These are phyloP conservation scores for Penicillium sp. DNA, from an alignment of 2,329 filamentous ascomycete genomes.

Conservation along the genomic window DNA sequence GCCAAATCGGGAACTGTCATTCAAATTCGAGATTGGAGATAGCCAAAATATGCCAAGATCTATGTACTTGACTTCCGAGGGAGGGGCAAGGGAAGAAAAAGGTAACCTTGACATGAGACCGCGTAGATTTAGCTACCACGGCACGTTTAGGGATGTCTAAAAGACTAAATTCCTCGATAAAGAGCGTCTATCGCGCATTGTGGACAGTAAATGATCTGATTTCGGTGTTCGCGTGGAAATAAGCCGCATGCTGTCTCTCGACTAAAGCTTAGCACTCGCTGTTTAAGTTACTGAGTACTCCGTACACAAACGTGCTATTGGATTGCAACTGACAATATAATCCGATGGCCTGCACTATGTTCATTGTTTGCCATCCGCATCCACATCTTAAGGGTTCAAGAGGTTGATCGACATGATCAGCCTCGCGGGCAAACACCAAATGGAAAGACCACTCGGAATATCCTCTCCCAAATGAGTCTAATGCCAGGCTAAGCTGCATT, in stretches of 20 bases:
- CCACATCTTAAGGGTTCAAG: conserved; percentile 1
- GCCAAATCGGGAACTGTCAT: conserved; percentile 15
- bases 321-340: conserved; percentile 2
- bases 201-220: conserved; percentile 2
- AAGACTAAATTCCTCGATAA: conserved; percentile 10
- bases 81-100: conserved; percentile 4
- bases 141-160: conserved; percentile 7
- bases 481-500: conserved; percentile 9
- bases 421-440: conserved; percentile 12
- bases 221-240: neutral
- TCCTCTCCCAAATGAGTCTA: conserved; percentile 10
- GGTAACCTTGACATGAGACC: conserved; percentile 3
- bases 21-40: conserved; percentile 4
- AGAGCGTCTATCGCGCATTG: conserved; percentile 23
- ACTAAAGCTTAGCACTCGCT: neutral
- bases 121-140: neutral
- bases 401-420: conserved; percentile 22
- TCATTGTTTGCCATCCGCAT: conserved; percentile 11
- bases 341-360: conserved; percentile 2
- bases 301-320: neutral
- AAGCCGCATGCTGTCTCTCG: neutral
- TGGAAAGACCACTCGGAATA: conserved; percentile 2
- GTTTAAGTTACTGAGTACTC: neutral
- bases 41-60: conserved; percentile 3
- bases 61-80: neutral